Base-by-base conservation (phyloP, 371 early-diverging fungal genomes). In the Mucor plumbeus region DNA sequence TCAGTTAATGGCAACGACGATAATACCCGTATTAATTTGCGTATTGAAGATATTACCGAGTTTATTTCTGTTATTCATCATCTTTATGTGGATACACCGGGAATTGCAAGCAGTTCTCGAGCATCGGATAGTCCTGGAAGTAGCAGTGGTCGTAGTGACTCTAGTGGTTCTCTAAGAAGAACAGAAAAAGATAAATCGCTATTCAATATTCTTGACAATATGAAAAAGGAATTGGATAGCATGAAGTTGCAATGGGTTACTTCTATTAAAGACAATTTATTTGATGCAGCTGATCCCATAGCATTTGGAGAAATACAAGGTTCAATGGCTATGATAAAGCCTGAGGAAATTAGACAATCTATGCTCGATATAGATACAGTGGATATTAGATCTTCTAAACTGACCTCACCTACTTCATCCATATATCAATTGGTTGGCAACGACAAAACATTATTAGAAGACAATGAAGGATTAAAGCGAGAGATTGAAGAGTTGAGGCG, bases 241-340 rank as follows among this genome's bases (percentile, higher is more conserved):
- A 79, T 90, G 69, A 59, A 74, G 4, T 44, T 71, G 2, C 90
- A 93, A 13, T 92, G 91, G 56, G 80, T 91, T 19, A 65, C 77
- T 34, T 73, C 85, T 7, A 33, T 92, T 15, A 76, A 35, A 76
- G 35, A 76, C 79, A 57, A 79, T 73, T 44, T 85, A 77, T 75
- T 66, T 69, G 70, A 61, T 7, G n/a, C 17, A 15, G 31, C n/a
- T 14, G 48, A 38, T 35, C 34, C 36, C 26, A 39, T 10, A 1
- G 3, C 11, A 13, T 7, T 63, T 7, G 17, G 39, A 6, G 54
- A 63, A 26, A 38, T 63, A 26, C 21, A 35, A 34, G 21, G 31
- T 11, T 11, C 53, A 10, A 31, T 21, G 64, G 19, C 26, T 15
- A 14, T 7, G 40, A 63, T 40, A 38, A 54, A 54, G n/a, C 26